Percentiles rank a stretch among this genome's conserved stretches.
Evolutionary conservation across 2,329 filamentous ascomycete species (phyloP).

Genomic region (Hymenoscyphus scutula): DNA sequence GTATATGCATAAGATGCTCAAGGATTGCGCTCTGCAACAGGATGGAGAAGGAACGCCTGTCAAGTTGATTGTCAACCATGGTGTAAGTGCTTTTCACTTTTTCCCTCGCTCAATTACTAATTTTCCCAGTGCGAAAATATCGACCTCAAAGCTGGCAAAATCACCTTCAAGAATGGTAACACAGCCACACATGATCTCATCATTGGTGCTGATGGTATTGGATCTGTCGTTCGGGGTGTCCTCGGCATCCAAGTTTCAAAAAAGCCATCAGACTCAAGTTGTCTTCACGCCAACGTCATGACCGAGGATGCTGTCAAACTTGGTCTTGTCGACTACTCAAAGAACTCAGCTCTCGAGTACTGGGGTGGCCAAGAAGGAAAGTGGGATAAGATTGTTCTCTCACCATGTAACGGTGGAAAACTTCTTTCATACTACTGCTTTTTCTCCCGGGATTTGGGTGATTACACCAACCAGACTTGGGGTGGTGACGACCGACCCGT

Average conservation of each 20-base stretch:
- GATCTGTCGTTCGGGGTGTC: constrained; percentile 29
- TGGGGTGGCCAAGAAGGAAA: constrained; percentile 65
- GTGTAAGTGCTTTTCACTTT: no score
- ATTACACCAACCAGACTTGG: constrained; percentile 61
- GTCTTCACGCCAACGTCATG: constrained; percentile 62
- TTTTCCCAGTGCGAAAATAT: constrained; percentile 36
- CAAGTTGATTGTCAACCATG: constrained; percentile 51
- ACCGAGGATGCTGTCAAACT: constrained; percentile 58
- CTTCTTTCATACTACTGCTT: constrained; percentile 70
- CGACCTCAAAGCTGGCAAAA: constrained; percentile 47
- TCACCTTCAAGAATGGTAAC: constrained; percentile 41
- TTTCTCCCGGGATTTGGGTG: constrained; percentile 57
- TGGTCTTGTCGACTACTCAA: constrained; percentile 62
- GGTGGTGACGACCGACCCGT: constrained; percentile 49
- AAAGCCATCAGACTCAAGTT: constrained; percentile 53
- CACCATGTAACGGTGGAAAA: constrained; percentile 64
- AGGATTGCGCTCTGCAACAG: constrained; percentile 55
- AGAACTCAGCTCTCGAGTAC: constrained; percentile 62
- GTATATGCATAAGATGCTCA: constrained; percentile 67
- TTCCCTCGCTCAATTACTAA: no score
- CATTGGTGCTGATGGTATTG: constrained; percentile 54
- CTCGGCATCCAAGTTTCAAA: neutral
- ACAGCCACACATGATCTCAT: constrained; percentile 39
- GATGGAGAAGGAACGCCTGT: constrained; percentile 54
- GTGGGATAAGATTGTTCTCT: constrained; percentile 66